Evolutionary conservation across 2,329 filamentous ascomycete species (phyloP).

Genomic region (Pezicula rhizophila): DNA sequence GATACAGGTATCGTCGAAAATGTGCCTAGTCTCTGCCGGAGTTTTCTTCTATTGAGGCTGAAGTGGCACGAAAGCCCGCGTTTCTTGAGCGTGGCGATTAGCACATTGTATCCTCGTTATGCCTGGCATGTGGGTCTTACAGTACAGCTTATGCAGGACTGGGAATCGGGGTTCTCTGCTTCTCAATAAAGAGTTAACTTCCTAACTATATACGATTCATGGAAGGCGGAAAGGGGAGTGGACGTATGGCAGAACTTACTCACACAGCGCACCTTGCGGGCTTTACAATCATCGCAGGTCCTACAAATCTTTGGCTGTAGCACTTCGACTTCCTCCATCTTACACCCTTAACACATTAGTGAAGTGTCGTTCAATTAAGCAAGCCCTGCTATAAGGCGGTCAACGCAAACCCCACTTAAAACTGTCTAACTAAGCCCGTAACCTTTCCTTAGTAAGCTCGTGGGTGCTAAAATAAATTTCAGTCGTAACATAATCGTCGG

Average conservation of each 20-base stretch:
- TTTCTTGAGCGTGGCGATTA: constrained; percentile 10
- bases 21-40: too few relatives aligned
- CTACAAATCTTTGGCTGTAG: constrained; percentile 11
- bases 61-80: constrained; percentile 19
- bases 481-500: too few relatives aligned
- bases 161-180: not conserved
- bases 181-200: not conserved
- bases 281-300: constrained; percentile 34
- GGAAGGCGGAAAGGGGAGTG: not conserved
- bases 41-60: constrained; percentile 16
- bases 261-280: constrained; percentile 35
- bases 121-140: not conserved
- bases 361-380: too few relatives aligned
- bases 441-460: too few relatives aligned
- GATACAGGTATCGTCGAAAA: not conserved
- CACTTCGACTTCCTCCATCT: too few relatives aligned
- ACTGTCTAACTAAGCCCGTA: too few relatives aligned
- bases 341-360: too few relatives aligned
- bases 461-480: too few relatives aligned
- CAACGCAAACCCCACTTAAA: too few relatives aligned
- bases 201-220: not conserved
- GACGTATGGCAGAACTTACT: constrained; percentile 22
- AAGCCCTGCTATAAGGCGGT: too few relatives aligned
- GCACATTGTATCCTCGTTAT: not conserved
- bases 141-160: constrained; percentile 1